Evolutionary conservation across 176 grass and related monocot species (phyloP), one percentile per base, ranked within the genome.

Genomic region (Aegilops longissima): DNA sequence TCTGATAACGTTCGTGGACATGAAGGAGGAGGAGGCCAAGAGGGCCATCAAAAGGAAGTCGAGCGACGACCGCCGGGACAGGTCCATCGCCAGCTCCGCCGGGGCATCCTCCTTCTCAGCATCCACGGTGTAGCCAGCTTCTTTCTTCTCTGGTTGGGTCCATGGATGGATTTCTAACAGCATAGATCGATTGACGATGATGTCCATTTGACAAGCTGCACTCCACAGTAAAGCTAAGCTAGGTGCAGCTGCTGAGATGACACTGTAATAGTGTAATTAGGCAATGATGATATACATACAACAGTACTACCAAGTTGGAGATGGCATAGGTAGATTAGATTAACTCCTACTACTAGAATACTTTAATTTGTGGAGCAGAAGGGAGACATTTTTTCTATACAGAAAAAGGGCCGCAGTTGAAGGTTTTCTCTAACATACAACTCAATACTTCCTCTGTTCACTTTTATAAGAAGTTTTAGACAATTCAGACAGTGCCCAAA

Each of bases 21-120:
- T 85, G 90, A 96, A 93, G 90, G 97, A 99, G 90, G 87, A 80
- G 61, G 97, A 96, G 73, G 87, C 85, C 7, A 94, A 94, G 82
- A 82, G 64, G 61, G 85, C 87, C 34, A 92, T 98, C 72, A 86
- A 78, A 73, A 88, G 92, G 88, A 94, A 95, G 87, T 81, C 83
- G 12, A 54, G 30, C 30, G 29, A 77, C 61, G 61, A 54, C 29
- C 74, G 61, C 24, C 90, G 71, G 24, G 85, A 89, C 20, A 51
- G 82, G 52, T 85, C 93, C 52, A 25, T 82, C 5, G 51, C 18
- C 21, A 29, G 30, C 64, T 78, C 84, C 80, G 58, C 20, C 76
- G 89, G 56, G 1, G 65, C 79, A 0, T 54, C 83, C 29, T 39
- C 66, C n/a, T 66, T 44, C 12, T 83, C 80, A 1, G 52, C 73